Evolutionary conservation across 2,329 filamentous ascomycete genomes (phyloP).

Genomic region (Diaporthe capsici): DNA sequence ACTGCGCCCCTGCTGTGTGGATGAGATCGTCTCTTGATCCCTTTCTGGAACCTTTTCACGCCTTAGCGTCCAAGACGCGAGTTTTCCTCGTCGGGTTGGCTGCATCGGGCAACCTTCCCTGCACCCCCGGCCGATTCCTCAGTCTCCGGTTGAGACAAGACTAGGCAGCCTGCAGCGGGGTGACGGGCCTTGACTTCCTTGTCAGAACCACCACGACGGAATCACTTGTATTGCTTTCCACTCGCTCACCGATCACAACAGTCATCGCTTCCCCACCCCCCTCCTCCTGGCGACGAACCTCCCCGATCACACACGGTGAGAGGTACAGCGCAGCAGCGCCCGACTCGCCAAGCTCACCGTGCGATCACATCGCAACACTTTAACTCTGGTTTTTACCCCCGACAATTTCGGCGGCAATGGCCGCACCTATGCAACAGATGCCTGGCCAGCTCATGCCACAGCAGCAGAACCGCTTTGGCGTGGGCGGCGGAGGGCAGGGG

Average conservation of each 20-base stretch:
- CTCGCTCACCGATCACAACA: slow-evolving; percentile 29
- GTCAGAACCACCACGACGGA: slow-evolving; percentile 35
- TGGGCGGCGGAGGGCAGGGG: slow-evolving; percentile 25
- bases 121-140: slow-evolving; percentile 31
- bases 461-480: slow-evolving; percentile 49
- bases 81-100: slow-evolving; percentile 22
- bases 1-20: background rate
- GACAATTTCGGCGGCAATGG: slow-evolving; percentile 64
- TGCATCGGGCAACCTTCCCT: slow-evolving; percentile 29
- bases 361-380: slow-evolving; percentile 15
- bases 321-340: slow-evolving; percentile 41
- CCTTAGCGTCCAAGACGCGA: slow-evolving; percentile 27
- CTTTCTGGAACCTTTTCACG: slow-evolving; percentile 12
- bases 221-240: slow-evolving; percentile 32
- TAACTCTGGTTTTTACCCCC: slow-evolving; percentile 38
- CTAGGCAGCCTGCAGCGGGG: slow-evolving; percentile 51
- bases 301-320: slow-evolving; percentile 35
- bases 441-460: slow-evolving; percentile 62
- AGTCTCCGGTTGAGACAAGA: slow-evolving; percentile 42
- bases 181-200: slow-evolving; percentile 45
- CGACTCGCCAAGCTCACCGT: slow-evolving; percentile 26
- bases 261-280: background rate
- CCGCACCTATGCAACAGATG: slow-evolving; percentile 73
- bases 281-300: slow-evolving; percentile 39
- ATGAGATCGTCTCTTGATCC: background rate